Evolutionary conservation across 495 filamentous ascomycete genomes (phyloP).

Genomic region (Hypoxylon fragiforme): DNA sequence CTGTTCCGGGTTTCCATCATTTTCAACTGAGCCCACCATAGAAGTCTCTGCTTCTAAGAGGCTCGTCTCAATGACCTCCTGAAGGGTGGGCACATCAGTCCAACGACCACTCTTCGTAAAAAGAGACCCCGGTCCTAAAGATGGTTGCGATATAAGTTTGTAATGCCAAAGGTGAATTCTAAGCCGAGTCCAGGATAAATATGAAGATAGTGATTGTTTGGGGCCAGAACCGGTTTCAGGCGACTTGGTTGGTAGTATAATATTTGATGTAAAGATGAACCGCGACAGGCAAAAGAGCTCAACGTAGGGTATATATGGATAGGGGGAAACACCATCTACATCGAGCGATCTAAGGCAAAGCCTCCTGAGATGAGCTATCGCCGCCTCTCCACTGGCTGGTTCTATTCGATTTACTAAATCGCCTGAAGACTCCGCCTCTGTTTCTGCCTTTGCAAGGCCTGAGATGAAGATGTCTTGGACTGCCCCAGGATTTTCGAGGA

Average conservation of each 20-base stretch:
- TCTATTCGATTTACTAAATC: not conserved
- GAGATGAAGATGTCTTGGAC: slow-evolving; percentile 36
- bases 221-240: slow-evolving; percentile 5
- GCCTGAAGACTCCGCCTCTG: not conserved
- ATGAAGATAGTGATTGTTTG: slow-evolving; percentile 17
- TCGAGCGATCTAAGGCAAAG: slow-evolving; percentile 67
- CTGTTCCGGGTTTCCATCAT: slow-evolving; percentile 37
- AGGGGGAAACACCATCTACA: slow-evolving; percentile 83
- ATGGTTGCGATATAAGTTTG: slow-evolving; percentile 77
- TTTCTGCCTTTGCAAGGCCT: slow-evolving; percentile 13
- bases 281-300: slow-evolving; percentile 82
- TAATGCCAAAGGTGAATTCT: slow-evolving; percentile 86
- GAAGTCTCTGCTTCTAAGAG: slow-evolving; percentile 27
- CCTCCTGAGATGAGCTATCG: slow-evolving; percentile 26
- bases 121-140: slow-evolving; percentile 54
- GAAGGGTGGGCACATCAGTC: slow-evolving; percentile 54
- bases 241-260: slow-evolving; percentile 33
- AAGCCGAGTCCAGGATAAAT: slow-evolving; percentile 59
- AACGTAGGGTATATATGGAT: slow-evolving; percentile 77
- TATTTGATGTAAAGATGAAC: slow-evolving; percentile 58
- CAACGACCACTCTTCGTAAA: slow-evolving; percentile 50
- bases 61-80: slow-evolving; percentile 49
- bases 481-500: slow-evolving; percentile 54
- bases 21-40: slow-evolving; percentile 42
- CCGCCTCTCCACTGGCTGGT: slow-evolving; percentile 1